Evolutionary conservation across 2,329 filamentous ascomycete species (phyloP).

Genomic region (Colletotrichum endophyticum): DNA sequence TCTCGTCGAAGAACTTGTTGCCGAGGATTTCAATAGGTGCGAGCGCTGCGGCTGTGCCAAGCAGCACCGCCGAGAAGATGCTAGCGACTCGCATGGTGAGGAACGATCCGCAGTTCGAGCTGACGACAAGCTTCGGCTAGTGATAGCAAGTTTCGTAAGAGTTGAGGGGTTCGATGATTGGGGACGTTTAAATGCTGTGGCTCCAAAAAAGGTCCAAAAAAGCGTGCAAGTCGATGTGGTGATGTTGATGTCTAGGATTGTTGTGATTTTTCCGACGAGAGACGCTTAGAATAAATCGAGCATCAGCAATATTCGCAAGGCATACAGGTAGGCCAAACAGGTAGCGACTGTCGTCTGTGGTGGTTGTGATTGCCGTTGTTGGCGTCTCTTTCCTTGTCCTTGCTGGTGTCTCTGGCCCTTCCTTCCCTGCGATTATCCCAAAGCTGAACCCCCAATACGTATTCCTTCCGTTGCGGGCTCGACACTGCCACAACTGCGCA

Average conservation of each 20-base stretch:
- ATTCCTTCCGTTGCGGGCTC: neutral
- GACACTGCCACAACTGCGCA: neutral
- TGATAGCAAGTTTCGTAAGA: neutral
- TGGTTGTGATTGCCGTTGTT: neutral
- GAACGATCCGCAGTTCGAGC: neutral
- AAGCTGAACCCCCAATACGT: neutral
- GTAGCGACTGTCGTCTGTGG: neutral
- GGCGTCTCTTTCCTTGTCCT: neutral
- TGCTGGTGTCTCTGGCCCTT: neutral
- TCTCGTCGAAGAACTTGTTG: slow-evolving; percentile 83
- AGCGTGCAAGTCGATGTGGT: neutral
- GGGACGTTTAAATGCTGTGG: neutral
- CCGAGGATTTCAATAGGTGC: slow-evolving; percentile 64
- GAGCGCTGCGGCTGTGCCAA: slow-evolving; percentile 43
- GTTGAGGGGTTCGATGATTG: neutral
- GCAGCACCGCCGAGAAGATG: slow-evolving; percentile 36
- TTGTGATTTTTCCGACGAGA: neutral
- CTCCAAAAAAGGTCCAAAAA: neutral
- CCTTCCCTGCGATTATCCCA: neutral
- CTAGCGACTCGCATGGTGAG: slow-evolving; percentile 42
- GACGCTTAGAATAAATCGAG: neutral
- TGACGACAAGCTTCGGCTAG: neutral
- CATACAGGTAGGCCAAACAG: neutral
- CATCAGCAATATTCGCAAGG: neutral
- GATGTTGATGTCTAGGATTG: neutral